These are phyloP conservation scores for Narthecium ossifragum DNA, from an alignment of 106 monocot genomes.

Conservation along the genomic window DNA sequence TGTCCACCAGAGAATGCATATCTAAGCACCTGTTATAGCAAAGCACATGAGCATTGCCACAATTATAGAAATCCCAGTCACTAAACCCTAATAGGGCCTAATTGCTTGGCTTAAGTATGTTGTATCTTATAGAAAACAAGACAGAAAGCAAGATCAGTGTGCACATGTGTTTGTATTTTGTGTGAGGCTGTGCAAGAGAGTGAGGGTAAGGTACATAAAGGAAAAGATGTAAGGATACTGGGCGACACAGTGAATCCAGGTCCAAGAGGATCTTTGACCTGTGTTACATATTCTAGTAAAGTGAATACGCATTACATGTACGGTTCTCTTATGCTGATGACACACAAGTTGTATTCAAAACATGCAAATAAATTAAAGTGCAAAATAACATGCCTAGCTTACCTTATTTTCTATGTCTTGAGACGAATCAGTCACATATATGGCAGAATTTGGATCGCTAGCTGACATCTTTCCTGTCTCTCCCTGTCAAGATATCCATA, in stretches of 20 bases:
- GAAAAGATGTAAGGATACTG: not conserved
- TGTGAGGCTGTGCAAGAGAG: not conserved
- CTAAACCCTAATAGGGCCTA: too few species aligned
- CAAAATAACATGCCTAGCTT: not conserved
- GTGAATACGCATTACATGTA: too few species aligned
- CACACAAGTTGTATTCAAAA: too few species aligned
- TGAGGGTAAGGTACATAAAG: not conserved
- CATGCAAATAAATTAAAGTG: not conserved
- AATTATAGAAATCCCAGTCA: not conserved
- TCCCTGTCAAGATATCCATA: slow-evolving; percentile 48
- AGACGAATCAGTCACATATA: slow-evolving; percentile 90
- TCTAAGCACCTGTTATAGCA: slow-evolving; percentile 56
- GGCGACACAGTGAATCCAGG: not conserved
- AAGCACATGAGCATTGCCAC: not conserved
- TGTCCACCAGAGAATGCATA: slow-evolving; percentile 98
- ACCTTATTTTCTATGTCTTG: slow-evolving; percentile 99
- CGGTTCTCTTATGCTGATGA: too few species aligned
- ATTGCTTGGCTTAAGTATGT: too few species aligned
- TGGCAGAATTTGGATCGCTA: slow-evolving; percentile 98
- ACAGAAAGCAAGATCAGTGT: not conserved
- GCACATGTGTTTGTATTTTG: not conserved
- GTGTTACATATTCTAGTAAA: too few species aligned
- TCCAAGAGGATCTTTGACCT: too few species aligned
- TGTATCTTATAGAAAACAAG: not conserved
- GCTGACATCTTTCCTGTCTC: slow-evolving; percentile 97